Base-by-base conservation (phyloP, 2,329 filamentous ascomycete genomes). In the Claviceps arundinis region DNA sequence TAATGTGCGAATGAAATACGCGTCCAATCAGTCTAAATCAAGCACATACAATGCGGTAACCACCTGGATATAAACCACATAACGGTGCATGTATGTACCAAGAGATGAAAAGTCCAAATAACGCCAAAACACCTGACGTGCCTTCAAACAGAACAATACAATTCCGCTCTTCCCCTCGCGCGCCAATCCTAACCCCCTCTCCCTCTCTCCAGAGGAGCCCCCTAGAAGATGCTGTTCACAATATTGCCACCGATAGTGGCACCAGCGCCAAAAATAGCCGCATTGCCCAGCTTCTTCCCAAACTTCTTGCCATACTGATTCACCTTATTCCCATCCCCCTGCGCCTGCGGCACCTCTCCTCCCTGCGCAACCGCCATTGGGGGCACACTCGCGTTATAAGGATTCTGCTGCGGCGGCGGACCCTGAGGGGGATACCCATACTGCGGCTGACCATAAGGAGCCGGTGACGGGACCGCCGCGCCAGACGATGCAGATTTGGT, bases 181-280 rank as follows among this genome's bases (percentile, higher is more conserved):
- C 40, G 17, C 9, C 40, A 42, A 42, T 6, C 11, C 40, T 7
- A 8, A n/a, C n/a, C n/a, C n/a, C n/a, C n/a, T n/a, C n/a, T n/a
- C n/a, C n/a, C n/a, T n/a, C n/a, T n/a, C n/a, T n/a, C n/a, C n/a
- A n/a, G n/a, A n/a, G n/a, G n/a, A n/a, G n/a, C 4, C 11, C 14
- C 11, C 63, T 82, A 95, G 68, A 95, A 93, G 60, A 95, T 94
- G 57, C 84, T 82, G 69, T 94, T 93, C 59, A 95, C 89, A 64
- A 95, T 81, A 64, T 95, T 93, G 59, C 85, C 81, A 64, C 90
- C 90, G 57, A 95, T 85, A 1, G 88, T 93, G 48, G 91, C 90
- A 68, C 91, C 90, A 47, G 91, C 91, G 67, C 91, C 91, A 62
- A 95, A 95, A 59, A 96, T 89, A 30, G 89, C 89, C 45, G 78